These are phyloP conservation scores for Colletotrichum godetiae DNA, from an alignment of 2,329 filamentous ascomycete genomes.

Conservation along the genomic window DNA sequence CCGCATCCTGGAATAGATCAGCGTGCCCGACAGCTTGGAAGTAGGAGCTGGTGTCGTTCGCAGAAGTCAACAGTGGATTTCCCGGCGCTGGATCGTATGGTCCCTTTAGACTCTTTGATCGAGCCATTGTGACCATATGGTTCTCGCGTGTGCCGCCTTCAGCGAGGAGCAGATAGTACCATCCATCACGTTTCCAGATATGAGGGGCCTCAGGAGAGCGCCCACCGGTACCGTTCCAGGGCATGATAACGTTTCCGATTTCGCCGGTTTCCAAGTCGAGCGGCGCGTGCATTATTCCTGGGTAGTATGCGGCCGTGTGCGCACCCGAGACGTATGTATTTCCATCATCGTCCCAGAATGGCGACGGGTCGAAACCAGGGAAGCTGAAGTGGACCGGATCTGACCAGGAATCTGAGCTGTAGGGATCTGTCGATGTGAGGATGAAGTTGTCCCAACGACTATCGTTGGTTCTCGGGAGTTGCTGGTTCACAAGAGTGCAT, in stretches of 20 bases:
- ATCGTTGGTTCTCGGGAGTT: slow-evolving; percentile 15
- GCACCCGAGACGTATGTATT: slow-evolving; percentile 60
- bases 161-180: slow-evolving; percentile 64
- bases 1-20: slow-evolving; percentile 64
- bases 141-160: slow-evolving; percentile 62
- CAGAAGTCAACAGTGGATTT: slow-evolving; percentile 59
- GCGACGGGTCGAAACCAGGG: slow-evolving; percentile 56
- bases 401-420: slow-evolving; percentile 39
- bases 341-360: slow-evolving; percentile 68
- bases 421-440: slow-evolving; percentile 37
- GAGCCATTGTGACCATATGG: slow-evolving; percentile 61
- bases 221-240: slow-evolving; percentile 61
- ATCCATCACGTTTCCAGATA: slow-evolving; percentile 61
- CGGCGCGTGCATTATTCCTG: slow-evolving; percentile 52
- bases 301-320: slow-evolving; percentile 40
- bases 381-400: slow-evolving; percentile 41
- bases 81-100: slow-evolving; percentile 55
- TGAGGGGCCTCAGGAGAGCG: slow-evolving; percentile 64
- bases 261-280: slow-evolving; percentile 53
- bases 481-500: slow-evolving; percentile 43
- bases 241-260: slow-evolving; percentile 49
- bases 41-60: slow-evolving; percentile 54
- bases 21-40: slow-evolving; percentile 68
- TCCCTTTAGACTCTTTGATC: slow-evolving; percentile 53
- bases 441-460: slow-evolving; percentile 34